A percentile compares a stretch with the other conserved stretches of the same genome.
Evolutionary conservation across 176 grass and related monocot species (phyloP).

Genomic region (Bothriochloa decipiens): DNA sequence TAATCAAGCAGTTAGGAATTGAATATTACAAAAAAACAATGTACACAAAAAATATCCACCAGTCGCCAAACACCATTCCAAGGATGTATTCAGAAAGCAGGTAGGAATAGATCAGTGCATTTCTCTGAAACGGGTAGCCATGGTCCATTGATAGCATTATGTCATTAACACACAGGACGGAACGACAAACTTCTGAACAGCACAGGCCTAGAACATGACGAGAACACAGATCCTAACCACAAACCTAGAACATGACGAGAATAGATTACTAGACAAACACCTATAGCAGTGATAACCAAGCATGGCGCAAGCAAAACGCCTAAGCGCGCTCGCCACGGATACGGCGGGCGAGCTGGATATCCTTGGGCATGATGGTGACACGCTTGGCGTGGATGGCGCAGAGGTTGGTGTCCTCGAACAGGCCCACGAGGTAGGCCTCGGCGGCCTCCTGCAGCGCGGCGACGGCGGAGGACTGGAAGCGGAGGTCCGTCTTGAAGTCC

Average conservation of each 20-base stretch:
- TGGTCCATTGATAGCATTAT: background rate
- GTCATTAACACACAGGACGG: background rate
- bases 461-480: slow-evolving; percentile 71
- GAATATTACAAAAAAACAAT: no score
- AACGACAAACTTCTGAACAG: background rate
- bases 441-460: slow-evolving; percentile 77
- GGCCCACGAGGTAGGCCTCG: slow-evolving; percentile 75
- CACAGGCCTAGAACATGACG: background rate
- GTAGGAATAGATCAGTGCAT: background rate
- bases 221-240: background rate
- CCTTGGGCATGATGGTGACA: slow-evolving; percentile 93
- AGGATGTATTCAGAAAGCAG: background rate
- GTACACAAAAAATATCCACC: no score
- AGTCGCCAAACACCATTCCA: background rate
- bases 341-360: slow-evolving; percentile 81
- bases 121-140: background rate
- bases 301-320: background rate
- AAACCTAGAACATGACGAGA: background rate
- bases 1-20: background rate
- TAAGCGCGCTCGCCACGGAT: slow-evolving; percentile 49
- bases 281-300: background rate
- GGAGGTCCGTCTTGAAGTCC: slow-evolving; percentile 85
- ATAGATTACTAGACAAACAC: no score
- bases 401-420: slow-evolving; percentile 93
- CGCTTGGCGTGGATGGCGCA: slow-evolving; percentile 94